Evolutionary conservation across 2,329 filamentous ascomycete species (phyloP), one percentile per base, ranked within the genome.

Genomic region (Fusarium fracticaudum): DNA sequence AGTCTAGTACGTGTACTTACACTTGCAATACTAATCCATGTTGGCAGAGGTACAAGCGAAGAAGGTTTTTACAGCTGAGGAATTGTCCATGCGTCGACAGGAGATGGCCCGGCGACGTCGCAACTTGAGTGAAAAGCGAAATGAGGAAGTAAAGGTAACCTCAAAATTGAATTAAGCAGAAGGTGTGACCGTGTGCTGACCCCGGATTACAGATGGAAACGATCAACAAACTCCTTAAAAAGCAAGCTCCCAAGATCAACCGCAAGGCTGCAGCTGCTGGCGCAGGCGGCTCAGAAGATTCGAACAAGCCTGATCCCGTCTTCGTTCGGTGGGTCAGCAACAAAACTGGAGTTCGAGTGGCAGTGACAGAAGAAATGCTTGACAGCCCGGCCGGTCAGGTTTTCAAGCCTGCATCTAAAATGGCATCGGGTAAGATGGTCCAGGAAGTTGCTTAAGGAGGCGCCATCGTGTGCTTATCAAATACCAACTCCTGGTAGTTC

Each of bases 161-260:
- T 22, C 18, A 7, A 14, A 37, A 24, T 26, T 29, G 8, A 4
- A 48, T 4, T 26, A 51, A 8, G 22, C 51, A 76, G 60, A 77
- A 64, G 8, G 31, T 7, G 7, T 26, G 43, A 31, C 8, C 35
- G 18, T 24, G 63, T 71, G 51, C 67, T 70, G 38, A 77, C 59
- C 45, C n/a, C 24, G 10, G 12, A 29, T 35, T 58, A 26, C 76
- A 95, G 93, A 94, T 94, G 89, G 94, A 96, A 86, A 96, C 94
- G 0, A 96, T 96, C 88, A 95, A 96, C 86, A 95, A 95, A 78
- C 90, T 96, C 5, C 90, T 96, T 60, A 95, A 95, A 83, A 95
- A 95, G 80, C 94, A 95, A 81, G 93, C 93, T 2, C 92, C 93
- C 31, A 95, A 96, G 82, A 90, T 90, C 64, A 92, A 88, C 74